Percentiles rank a stretch among this genome's conserved stretches.
phyloP scores from a whole-genome alignment of 2,329 filamentous ascomycete genomes.

The Aspergillus persii region DNA sequence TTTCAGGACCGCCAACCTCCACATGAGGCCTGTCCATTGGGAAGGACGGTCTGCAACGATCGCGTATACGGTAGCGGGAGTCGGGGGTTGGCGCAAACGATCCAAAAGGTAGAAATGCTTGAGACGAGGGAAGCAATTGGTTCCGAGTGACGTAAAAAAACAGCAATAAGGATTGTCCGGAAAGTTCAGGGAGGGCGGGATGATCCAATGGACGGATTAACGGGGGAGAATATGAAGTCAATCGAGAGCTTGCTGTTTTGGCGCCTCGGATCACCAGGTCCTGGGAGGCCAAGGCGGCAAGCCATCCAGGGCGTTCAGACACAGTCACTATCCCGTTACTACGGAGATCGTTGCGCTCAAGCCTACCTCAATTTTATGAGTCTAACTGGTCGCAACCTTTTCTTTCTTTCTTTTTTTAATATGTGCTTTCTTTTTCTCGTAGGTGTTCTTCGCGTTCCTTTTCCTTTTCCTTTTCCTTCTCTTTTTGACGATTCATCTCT shows the following conservation, averaged over 20 bases:
- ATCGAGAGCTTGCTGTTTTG: background rate
- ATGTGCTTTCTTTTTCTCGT: too few species aligned
- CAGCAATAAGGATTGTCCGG: background rate
- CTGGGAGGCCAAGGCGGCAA: too few species aligned
- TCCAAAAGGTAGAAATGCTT: background rate
- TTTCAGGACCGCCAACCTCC: constrained; percentile 13
- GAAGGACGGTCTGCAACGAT: background rate
- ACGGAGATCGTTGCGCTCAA: too few species aligned
- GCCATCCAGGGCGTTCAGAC: too few species aligned
- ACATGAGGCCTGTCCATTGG: constrained; percentile 23
- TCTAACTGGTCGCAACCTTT: too few species aligned
- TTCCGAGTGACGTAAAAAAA: background rate
- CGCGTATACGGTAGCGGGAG: background rate
- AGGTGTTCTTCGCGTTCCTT: too few species aligned
- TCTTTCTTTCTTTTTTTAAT: too few species aligned
- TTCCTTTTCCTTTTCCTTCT: too few species aligned
- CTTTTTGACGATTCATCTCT: too few species aligned
- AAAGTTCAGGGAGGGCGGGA: background rate
- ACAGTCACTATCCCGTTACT: too few species aligned
- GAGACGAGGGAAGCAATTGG: background rate
- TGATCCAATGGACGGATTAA: background rate
- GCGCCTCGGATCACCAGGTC: background rate
- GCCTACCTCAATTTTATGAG: too few species aligned
- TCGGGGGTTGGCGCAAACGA: background rate
- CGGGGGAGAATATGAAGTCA: background rate